Evolutionary conservation across 495 filamentous ascomycete genomes (phyloP), one percentile per base, ranked within the genome.

Genomic region (Penicillium subrubescens): DNA sequence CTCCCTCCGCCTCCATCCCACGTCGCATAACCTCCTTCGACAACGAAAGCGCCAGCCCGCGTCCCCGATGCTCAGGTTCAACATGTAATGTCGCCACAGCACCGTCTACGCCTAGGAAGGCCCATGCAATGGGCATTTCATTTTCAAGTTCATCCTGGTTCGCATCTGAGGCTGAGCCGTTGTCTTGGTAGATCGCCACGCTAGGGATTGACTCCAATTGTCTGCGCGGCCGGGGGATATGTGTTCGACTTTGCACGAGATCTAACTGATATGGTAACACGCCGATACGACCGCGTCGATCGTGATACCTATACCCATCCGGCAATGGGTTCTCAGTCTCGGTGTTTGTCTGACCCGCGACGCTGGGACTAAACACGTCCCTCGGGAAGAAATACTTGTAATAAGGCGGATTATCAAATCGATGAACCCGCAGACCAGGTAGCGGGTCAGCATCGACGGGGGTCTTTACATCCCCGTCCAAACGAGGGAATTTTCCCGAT

Each of bases 81-180:
- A 86, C 83, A 69, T 84, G 81, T 60, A 87, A 56, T 8, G 81
- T 82, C 8, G 78, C 72, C 50, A 86, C 59, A 7, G 73, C 70
- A 3, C 84, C 83, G 69, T 86, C 83, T 4, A 76, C 31, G 7
- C 77, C 77, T 6, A 84, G 61, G 62, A 83, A 87, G 0, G 67
- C 76, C 75, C 76, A 80, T 10, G 75, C 80, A 60, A 82, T 71
- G 8, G 79, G 77, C 67, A 64, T 68, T 27, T 27, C 25, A 27
- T 27, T 27, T 27, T 4, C 25, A 27, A 27, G 1, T 44, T 79
- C 75, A n/a, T 67, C 66, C 3, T 44, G 17, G 7, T 14, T 10
- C 10, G 1, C 8, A 1, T 37, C 35, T 10, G 35, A 10, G 12
- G 11, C 8, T 37, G 35, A 37, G 4, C 35, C 53, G 57, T 43